phyloP scores from a whole-genome alignment of 352 stramenopile species.

The Globisporangium nodosum region DNA sequence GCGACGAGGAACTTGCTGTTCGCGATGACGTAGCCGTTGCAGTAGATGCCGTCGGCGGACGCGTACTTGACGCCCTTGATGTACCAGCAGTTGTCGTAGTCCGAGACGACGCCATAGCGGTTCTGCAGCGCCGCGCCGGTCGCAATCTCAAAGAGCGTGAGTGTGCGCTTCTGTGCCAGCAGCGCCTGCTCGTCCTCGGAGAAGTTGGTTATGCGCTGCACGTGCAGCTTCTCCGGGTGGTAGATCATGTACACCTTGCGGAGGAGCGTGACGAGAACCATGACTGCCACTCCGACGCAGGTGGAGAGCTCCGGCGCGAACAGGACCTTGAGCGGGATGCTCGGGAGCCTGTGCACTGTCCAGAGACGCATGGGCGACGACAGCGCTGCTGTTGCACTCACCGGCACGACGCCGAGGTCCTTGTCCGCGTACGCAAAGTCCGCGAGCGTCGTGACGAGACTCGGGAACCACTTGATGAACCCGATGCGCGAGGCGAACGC shows the following conservation, averaged over 20 bases:
- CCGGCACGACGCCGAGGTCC: neutral
- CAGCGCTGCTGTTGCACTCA: slow-evolving; percentile 11
- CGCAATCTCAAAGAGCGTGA: neutral
- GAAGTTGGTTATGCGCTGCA: neutral
- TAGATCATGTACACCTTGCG: no score
- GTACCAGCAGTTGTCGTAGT: neutral
- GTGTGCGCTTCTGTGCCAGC: neutral
- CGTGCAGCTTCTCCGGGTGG: no score
- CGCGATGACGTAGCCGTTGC: neutral
- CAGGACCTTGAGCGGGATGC: no score
- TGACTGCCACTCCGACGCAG: no score
- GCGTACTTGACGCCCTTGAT: neutral
- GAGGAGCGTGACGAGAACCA: no score
- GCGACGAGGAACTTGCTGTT: neutral
- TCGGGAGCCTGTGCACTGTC: slow-evolving; percentile 4
- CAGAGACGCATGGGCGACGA: slow-evolving; percentile 16
- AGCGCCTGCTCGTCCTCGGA: neutral
- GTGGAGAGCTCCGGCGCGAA: no score
- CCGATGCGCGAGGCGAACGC: slow-evolving; percentile 1
- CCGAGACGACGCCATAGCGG: neutral
- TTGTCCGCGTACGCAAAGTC: slow-evolving; percentile 2
- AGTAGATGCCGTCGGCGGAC: neutral
- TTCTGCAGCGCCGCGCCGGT: neutral
- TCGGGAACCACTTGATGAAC: slow-evolving; percentile 2
- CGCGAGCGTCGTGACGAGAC: neutral